phyloP scores from a whole-genome alignment of 306 rosid species.

The Gastrolobium bilobum region DNA sequence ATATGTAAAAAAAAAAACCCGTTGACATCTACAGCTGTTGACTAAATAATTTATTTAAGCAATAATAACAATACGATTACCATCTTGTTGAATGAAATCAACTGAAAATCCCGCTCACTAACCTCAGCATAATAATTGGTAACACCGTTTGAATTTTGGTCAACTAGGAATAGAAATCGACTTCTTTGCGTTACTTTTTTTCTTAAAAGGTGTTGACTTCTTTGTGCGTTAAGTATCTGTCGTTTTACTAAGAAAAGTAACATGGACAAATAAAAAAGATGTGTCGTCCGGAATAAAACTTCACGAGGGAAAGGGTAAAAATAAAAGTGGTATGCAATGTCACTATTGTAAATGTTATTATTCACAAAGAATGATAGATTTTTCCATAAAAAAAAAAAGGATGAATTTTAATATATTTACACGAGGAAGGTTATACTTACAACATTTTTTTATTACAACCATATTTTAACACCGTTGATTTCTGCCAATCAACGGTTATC shows the following conservation, averaged over 20 bases:
- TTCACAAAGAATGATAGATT: neutral
- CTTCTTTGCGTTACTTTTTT: neutral
- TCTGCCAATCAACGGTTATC: no score
- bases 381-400: neutral
- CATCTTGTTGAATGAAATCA: neutral
- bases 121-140: neutral
- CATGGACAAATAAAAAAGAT: neutral
- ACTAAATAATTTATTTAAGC: neutral
- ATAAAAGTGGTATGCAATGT: neutral
- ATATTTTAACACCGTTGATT: no score
- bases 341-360: neutral
- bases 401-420: neutral
- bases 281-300: constrained; percentile 23
- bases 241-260: constrained; percentile 28
- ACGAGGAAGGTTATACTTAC: no score
- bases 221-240: constrained; percentile 24
- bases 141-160: neutral
- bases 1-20: neutral
- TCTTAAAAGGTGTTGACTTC: constrained; percentile 23
- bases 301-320: neutral
- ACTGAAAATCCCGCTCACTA: neutral
- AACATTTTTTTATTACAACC: no score
- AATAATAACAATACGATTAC: neutral
- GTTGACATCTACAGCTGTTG: constrained; percentile 13
- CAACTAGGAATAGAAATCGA: constrained; percentile 20